Evolutionary conservation across 495 filamentous ascomycete genomes (phyloP), one percentile per base, ranked within the genome.

Genomic region (Massariosphaeria phaeospora): DNA sequence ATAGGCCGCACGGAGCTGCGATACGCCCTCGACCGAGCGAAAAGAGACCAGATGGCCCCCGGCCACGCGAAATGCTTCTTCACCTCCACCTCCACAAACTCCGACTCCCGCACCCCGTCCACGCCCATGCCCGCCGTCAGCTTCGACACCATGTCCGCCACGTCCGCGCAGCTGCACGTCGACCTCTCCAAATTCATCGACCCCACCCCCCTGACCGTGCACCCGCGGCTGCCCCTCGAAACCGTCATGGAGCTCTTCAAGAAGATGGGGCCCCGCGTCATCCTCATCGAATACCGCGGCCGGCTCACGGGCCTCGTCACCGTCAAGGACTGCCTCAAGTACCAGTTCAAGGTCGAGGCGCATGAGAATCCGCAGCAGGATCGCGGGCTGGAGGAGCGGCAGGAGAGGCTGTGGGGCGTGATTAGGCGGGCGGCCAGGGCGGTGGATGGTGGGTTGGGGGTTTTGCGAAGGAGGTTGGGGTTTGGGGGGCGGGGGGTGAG

Each of bases 221-320:
- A 98, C 65, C 93, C 93, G 0, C 84, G 89, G 1, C 81, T 96
- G 5, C 88, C 91, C 0, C 80, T 98, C 0, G 93, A 98, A 70
- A 98, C 93, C 0, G 93, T 96, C 38, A 96, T 97, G 89, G 93
- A 98, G 67, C 81, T 97, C 38, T 98, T 98, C 76, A 91, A 93
- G 66, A 98, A 98, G 75, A 91, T 98, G 70, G 93, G 94, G 0
- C 93, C 93, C 2, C 82, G 94, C 1, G 89, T 96, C 11, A 89
- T 98, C 46, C 76, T 97, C 13, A 87, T 97, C 36, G 94, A 98
- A 67, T 84, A 95, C 65, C 84, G 84, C 40, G 93, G 93, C 20
- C 78, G 80, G 29, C 76, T 98, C 2, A 77, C 76, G 0, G 93
- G 93, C 1, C 75, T 97, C 4, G 89, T 98, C 10, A 98, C 93